These are phyloP conservation scores for Pythium dissotocum DNA, from an alignment of 352 stramenopile species.

Conservation along the genomic window DNA sequence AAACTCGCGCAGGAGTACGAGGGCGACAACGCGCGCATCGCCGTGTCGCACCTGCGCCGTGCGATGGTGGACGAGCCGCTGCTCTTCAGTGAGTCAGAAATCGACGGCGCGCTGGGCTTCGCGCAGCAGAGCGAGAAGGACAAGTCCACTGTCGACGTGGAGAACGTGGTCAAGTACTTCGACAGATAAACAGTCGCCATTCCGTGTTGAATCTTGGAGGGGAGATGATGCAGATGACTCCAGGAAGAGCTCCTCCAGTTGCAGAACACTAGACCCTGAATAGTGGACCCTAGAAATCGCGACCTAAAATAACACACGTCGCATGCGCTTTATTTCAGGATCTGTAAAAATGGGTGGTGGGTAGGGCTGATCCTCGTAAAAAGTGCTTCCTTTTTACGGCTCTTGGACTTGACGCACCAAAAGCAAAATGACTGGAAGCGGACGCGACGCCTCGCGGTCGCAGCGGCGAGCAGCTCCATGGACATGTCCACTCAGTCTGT, in stretches of 20 bases:
- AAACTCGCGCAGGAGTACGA: constrained; percentile 61
- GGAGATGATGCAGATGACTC: neutral
- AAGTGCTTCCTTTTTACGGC: constrained; percentile 21
- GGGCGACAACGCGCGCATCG: constrained; percentile 54
- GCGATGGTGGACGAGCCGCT: constrained; percentile 75
- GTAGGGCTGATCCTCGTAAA: constrained; percentile 29
- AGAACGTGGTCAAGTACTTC: constrained; percentile 71
- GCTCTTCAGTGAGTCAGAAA: constrained; percentile 78
- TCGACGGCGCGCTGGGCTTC: constrained; percentile 50
- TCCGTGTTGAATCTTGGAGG: neutral
- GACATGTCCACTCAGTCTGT: constrained; percentile 18
- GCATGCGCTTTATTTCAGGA: constrained; percentile 11
- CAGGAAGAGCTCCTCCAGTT: neutral
- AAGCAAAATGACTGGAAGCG: constrained; percentile 35
- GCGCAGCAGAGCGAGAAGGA: constrained; percentile 42
- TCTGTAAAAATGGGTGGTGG: constrained; percentile 31
- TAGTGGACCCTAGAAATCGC: constrained; percentile 12
- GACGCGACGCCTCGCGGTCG: constrained; percentile 1
- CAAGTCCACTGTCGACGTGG: constrained; percentile 44
- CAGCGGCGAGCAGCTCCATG: neutral
- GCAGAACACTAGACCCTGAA: neutral
- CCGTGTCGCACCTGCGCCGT: constrained; percentile 56
- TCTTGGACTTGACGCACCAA: neutral
- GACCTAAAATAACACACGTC: constrained; percentile 17
- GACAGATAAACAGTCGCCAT: constrained; percentile 29